Evolutionary conservation across 129 eudicot species (phyloP).

Genomic region (Chrysanthemum lavandulifolium): DNA sequence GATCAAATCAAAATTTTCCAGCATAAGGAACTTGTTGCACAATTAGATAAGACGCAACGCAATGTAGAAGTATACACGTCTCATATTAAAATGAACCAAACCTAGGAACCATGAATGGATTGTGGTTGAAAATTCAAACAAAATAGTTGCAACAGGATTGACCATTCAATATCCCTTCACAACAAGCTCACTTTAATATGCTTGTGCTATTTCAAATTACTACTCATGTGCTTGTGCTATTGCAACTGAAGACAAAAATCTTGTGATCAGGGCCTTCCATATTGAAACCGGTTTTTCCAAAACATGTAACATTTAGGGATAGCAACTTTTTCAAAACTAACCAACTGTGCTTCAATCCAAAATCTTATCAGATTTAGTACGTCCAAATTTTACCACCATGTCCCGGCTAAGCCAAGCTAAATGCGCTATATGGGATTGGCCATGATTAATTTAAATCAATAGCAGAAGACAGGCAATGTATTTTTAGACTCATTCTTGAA

Average conservation of each 20-base stretch:
- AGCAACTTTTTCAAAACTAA: no score
- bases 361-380: not conserved
- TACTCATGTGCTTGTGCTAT: no score
- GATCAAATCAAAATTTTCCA: not conserved
- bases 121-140: not conserved
- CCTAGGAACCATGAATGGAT: not conserved
- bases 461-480: not conserved
- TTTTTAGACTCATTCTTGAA: not conserved
- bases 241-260: no score
- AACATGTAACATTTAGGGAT: no score
- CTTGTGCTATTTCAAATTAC: no score
- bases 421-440: not conserved
- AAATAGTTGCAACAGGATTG: constrained; percentile 18
- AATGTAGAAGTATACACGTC: constrained; percentile 15
- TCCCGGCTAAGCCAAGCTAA: not conserved
- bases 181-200: no score
- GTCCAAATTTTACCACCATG: constrained; percentile 4
- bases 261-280: no score
- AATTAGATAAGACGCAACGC: not conserved
- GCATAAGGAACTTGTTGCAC: not conserved
- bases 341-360: no score
- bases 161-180: constrained; percentile 6
- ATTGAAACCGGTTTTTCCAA: no score
- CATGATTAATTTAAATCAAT: not conserved
- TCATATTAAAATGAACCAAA: not conserved